Evolutionary conservation across 805 yeast species (phyloP).

Genomic region (Metschnikowia amazonensis): DNA sequence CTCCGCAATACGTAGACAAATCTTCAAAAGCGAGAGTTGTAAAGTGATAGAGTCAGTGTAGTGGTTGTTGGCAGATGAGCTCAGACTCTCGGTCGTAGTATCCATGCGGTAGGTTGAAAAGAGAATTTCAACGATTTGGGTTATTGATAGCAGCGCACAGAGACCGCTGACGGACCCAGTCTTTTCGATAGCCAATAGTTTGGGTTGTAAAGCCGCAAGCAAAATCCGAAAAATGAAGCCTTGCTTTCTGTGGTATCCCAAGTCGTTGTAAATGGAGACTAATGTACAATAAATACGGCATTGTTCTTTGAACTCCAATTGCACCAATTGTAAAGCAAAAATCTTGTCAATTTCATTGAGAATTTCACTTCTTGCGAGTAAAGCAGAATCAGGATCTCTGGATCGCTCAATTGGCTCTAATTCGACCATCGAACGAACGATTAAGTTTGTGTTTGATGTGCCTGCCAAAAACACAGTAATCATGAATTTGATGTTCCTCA

Average conservation of each 20-base stretch:
- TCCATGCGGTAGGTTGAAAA: constrained; percentile 54
- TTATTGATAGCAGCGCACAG: constrained; percentile 19
- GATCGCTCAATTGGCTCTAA: constrained; percentile 1
- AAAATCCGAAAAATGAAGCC: constrained; percentile 67
- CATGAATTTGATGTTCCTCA: constrained; percentile 63
- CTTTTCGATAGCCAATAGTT: constrained; percentile 19
- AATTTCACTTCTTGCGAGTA: constrained; percentile 40
- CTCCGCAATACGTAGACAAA: constrained; percentile 52
- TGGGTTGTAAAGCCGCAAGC: constrained; percentile 48
- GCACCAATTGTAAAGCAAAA: constrained; percentile 33
- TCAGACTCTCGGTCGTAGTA: constrained; percentile 27
- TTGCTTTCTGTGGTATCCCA: constrained; percentile 63
- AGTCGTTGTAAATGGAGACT: constrained; percentile 57
- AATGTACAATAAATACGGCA: constrained; percentile 61
- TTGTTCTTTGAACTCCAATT: constrained; percentile 45
- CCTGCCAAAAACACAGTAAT: constrained; percentile 48
- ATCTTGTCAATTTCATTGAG: constrained; percentile 32
- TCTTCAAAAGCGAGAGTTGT: constrained; percentile 52
- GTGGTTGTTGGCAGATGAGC: constrained; percentile 21
- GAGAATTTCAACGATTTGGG: constrained; percentile 46
- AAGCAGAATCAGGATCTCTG: constrained; percentile 9
- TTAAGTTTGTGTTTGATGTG: constrained; percentile 32
- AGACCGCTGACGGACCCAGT: constrained; percentile 1
- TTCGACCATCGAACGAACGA: constrained; percentile 43
- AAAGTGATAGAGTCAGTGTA: constrained; percentile 49